Evolutionary conservation across 371 early-diverging fungal species (phyloP).

Genomic region (Polyrhizophydium stewartii): DNA sequence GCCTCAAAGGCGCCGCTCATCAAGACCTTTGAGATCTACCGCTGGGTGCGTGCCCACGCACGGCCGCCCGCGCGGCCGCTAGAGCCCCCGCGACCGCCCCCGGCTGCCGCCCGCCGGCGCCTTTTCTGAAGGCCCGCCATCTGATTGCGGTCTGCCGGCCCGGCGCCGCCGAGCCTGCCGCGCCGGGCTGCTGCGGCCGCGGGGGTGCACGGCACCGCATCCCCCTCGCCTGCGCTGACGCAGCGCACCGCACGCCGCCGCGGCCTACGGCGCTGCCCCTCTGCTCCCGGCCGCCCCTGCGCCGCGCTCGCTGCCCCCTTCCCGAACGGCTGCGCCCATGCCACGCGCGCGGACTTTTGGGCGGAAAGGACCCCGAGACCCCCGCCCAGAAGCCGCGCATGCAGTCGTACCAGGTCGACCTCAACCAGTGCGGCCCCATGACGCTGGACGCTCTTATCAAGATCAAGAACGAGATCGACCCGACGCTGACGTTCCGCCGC

Average conservation of each 20-base stretch:
- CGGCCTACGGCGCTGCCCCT: no score
- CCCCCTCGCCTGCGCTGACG: no score
- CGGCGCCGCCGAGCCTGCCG: no score
- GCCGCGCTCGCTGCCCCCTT: no score
- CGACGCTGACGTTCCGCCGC: constrained; percentile 87
- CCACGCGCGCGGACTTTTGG: no score
- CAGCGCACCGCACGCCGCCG: no score
- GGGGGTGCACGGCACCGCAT: no score
- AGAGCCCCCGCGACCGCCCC: neutral
- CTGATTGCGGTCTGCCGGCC: neutral
- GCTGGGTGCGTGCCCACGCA: constrained; percentile 61
- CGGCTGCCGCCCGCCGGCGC: neutral
- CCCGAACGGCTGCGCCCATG: no score
- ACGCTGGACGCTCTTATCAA: constrained; percentile 91
- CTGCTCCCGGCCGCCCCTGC: no score
- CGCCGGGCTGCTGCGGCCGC: no score
- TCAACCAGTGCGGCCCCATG: constrained; percentile 92
- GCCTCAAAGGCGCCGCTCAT: neutral
- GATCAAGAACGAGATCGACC: constrained; percentile 93
- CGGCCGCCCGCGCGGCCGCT: neutral
- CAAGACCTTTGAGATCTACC: constrained; percentile 80
- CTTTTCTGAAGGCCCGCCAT: neutral
- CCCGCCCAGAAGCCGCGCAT: constrained; percentile 86
- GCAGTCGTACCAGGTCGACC: constrained; percentile 83
- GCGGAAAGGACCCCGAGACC: constrained; percentile 73